Conservation (phyloP, 352 stramenopile genomes). For the Phytophthora kernoviae region DNA sequence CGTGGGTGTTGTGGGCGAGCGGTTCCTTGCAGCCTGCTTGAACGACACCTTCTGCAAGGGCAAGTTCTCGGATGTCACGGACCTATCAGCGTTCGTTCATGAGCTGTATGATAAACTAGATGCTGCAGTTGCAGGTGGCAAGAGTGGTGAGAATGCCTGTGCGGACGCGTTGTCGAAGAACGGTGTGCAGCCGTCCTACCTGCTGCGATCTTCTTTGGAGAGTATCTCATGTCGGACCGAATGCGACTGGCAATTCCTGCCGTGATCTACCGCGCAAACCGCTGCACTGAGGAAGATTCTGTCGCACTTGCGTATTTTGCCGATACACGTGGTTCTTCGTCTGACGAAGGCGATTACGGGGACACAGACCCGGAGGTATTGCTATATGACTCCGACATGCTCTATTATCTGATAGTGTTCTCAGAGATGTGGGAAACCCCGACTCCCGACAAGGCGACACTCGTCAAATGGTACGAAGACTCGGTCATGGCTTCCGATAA, state of each 20-base stretch:
- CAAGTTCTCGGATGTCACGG: conserved; percentile 60
- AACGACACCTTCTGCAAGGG: conserved; percentile 60
- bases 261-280: conserved; percentile 56
- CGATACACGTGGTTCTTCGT: conserved; percentile 10
- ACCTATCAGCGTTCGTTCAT: conserved; percentile 55
- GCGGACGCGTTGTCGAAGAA: conserved; percentile 49
- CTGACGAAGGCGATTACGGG: conserved; percentile 17
- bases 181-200: conserved; percentile 60
- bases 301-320: conserved; percentile 47
- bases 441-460: conserved; percentile 54
- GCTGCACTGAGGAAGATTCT: conserved; percentile 44
- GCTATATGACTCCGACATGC: conserved; percentile 70
- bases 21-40: conserved; percentile 64
- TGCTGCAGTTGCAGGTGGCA: conserved; percentile 38
- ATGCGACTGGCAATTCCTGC: conserved; percentile 52
- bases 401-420: conserved; percentile 83
- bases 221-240: conserved; percentile 59
- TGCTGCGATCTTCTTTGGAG: conserved; percentile 68
- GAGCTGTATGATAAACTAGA: conserved; percentile 64
- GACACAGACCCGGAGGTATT: conserved; percentile 51
- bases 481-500: conserved; percentile 71
- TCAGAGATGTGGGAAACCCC: conserved; percentile 76
- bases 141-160: conserved; percentile 47
- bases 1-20: conserved; percentile 59
- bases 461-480: conserved; percentile 66